Conservation (phyloP, 345 rosid species). For the Salix udensis region DNA sequence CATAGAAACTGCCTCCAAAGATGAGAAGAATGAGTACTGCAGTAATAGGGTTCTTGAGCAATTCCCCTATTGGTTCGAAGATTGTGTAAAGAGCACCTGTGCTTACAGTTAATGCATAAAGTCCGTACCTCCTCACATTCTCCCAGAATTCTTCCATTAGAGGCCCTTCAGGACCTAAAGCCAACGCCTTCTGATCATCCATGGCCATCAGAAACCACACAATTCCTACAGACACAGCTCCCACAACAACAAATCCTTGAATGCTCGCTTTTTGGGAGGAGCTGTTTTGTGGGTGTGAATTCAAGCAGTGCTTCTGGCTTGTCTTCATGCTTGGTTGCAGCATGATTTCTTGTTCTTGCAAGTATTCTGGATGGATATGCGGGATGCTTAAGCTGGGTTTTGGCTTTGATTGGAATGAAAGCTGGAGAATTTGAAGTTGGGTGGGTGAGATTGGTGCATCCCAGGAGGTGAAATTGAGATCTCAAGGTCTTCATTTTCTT, state of each 20-base stretch:
- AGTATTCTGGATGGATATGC: not conserved
- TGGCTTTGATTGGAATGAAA: conserved; percentile 5
- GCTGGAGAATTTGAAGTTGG: conserved; percentile 8
- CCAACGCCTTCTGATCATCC: conserved; percentile 63
- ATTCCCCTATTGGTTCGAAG: conserved; percentile 54
- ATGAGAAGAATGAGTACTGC: conserved; percentile 62
- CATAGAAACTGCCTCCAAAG: conserved; percentile 56
- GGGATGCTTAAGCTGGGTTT: not conserved
- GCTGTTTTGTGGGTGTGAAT: not conserved
- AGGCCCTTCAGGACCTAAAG: conserved; percentile 90
- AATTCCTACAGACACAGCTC: conserved; percentile 57
- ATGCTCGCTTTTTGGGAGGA: conserved; percentile 19
- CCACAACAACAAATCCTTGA: conserved; percentile 42
- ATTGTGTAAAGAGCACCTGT: conserved; percentile 80
- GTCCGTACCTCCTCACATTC: conserved; percentile 87
- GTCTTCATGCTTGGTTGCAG: not conserved
- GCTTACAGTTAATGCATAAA: conserved; percentile 89
- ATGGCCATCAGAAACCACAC: conserved; percentile 43
- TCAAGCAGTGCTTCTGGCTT: conserved; percentile 13
- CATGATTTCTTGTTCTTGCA: not conserved
- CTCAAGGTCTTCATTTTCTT: conserved; percentile 32
- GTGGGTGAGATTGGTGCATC: conserved; percentile 7
- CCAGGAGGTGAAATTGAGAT: conserved; percentile 20
- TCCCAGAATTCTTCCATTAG: conserved; percentile 94
- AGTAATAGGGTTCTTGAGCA: conserved; percentile 81